Percentiles rank a stretch among this genome's conserved stretches.
phyloP scores from a whole-genome alignment of 768 basidiomycete genomes.

The Sporobolomyces pararoseus region DNA sequence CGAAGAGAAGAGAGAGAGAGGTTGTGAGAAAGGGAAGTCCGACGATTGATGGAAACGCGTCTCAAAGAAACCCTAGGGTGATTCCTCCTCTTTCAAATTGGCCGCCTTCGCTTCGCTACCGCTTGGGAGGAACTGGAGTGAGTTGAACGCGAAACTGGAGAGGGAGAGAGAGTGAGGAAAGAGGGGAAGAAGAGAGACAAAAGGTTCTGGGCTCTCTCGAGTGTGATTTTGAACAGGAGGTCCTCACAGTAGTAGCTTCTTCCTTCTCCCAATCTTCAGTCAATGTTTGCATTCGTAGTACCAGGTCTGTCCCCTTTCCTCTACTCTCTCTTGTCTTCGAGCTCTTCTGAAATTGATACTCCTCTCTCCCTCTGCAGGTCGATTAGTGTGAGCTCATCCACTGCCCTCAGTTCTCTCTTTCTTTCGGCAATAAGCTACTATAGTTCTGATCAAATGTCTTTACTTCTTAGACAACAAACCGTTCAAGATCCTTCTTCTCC shows the following conservation, averaged over 20 bases:
- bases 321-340: background rate
- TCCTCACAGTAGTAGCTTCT: background rate
- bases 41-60: background rate
- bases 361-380: conserved; percentile 11
- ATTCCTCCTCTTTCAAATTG: no score
- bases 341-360: no score
- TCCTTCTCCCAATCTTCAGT: background rate
- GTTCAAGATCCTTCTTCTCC: conserved; percentile 22
- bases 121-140: no score
- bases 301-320: conserved; percentile 1
- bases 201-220: background rate
- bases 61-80: no score
- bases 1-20: background rate
- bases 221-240: no score
- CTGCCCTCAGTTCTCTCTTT: background rate
- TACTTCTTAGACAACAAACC: conserved; percentile 1
- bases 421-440: background rate
- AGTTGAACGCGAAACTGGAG: no score
- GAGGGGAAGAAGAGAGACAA: no score
- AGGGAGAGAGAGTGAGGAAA: no score
- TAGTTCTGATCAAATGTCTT: background rate
- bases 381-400: conserved; percentile 15
- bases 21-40: background rate
- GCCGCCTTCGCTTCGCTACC: no score
- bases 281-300: conserved; percentile 27